Evolutionary conservation across 176 grass and related monocot species (phyloP).

Genomic region (Aegilops longissima): DNA sequence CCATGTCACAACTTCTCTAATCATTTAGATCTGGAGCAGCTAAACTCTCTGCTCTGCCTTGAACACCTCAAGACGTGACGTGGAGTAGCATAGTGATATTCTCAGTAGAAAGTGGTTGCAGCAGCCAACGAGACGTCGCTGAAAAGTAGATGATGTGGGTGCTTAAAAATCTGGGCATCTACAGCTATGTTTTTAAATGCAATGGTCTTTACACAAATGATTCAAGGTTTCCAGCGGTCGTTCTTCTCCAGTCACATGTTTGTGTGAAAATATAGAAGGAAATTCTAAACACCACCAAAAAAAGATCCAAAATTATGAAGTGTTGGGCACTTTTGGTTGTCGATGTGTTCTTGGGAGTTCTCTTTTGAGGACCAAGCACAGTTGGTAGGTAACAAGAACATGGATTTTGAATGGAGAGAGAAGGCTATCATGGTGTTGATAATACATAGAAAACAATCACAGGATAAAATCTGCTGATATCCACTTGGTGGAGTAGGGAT

Average conservation of each 20-base stretch:
- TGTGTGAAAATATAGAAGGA: neutral
- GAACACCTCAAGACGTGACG: neutral
- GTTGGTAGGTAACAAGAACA: neutral
- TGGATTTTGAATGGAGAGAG: neutral
- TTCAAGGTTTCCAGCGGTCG: neutral
- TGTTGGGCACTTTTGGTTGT: neutral
- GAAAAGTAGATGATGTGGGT: neutral
- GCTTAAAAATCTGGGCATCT: neutral
- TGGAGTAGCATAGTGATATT: neutral
- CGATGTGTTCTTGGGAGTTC: constrained; percentile 3
- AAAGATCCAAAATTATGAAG: neutral
- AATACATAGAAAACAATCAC: neutral
- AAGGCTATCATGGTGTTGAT: neutral
- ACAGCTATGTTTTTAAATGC: neutral
- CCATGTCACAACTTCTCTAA: neutral
- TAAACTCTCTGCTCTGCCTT: neutral
- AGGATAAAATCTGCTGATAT: neutral
- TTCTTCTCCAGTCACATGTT: neutral
- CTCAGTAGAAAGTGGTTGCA: neutral
- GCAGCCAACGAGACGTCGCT: neutral
- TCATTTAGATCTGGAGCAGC: neutral
- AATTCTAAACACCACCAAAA: neutral
- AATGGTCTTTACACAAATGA: neutral
- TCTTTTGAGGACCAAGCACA: neutral
- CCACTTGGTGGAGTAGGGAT: neutral